Base-by-base conservation (phyloP, 352 stramenopile genomes). In the Pilasporangium apinafurcum region DNA sequence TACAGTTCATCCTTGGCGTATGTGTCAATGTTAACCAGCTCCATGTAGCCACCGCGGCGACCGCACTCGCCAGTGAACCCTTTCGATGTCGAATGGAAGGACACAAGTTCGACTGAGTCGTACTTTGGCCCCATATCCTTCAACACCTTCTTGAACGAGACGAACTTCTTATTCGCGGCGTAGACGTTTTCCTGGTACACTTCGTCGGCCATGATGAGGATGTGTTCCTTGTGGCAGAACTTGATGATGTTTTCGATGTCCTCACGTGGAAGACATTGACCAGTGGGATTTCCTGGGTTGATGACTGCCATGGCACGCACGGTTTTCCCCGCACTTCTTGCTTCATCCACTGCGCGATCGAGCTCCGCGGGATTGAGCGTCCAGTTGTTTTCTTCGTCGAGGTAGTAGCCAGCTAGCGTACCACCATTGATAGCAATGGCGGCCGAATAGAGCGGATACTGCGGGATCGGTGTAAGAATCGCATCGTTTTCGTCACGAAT, bases 121-220 rank as follows among this genome's bases (percentile, higher is more conserved):
- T 83, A 72, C 41, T 65, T 32, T 44, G 70, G 48, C 29, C 86
- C 88, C 73, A 98, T 83, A 45, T 97, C 88, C 36, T 80, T 81
- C 45, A 95, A 74, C 36, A 97, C 79, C 46, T 97, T 98, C 56
- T 96, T 96, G 68, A 97, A 97, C 45, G 87, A 98, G 41, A 94
- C 71, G 54, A 99, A 99, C 47, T 78, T 51, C 57, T 95, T 91
- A 43, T 83, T 79, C 18, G 93, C 62, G 10, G 84, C 80, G 61
- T 98, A 99, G 37, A 99, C 92, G 77, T 99, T 99, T 60, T 98
- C 95, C 62, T 99, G 97, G 70, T 99, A 99, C 16, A 99, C 97
- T 68, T 99, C 96, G 58, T 99, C 97, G 2, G 96, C 95, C 43
- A 99, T 63, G 36, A 99, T 73, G 26, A 99, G 76, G 26, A 99